Evolutionary conservation across 371 early-diverging fungal species (phyloP).

Genomic region (Actinomortierella wolfii): DNA sequence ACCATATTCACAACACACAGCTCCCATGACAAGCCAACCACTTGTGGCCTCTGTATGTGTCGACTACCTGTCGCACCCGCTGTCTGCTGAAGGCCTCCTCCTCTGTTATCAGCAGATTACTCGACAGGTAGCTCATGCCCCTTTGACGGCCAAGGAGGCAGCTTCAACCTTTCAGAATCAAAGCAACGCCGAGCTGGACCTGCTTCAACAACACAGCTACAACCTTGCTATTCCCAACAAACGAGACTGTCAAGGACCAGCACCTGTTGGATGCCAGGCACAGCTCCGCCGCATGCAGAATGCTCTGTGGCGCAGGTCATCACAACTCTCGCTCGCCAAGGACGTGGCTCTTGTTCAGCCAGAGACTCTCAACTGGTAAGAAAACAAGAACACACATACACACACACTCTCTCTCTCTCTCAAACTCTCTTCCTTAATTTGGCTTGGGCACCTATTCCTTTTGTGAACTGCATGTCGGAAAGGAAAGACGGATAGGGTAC

Average conservation of each 20-base stretch:
- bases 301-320: constrained; percentile 43
- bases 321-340: constrained; percentile 36
- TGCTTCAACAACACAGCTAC: constrained; percentile 16
- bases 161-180: constrained; percentile 37
- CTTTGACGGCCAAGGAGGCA: constrained; percentile 37
- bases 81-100: constrained; percentile 33
- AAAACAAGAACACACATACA: neutral
- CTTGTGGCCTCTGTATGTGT: constrained; percentile 42
- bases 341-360: constrained; percentile 39
- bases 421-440: neutral
- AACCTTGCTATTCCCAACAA: constrained; percentile 21
- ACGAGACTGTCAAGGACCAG: constrained; percentile 1
- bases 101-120: constrained; percentile 47
- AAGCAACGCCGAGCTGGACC: constrained; percentile 27
- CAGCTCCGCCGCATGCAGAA: constrained; percentile 44
- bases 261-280: constrained; percentile 33
- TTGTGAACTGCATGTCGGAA: too few species aligned
- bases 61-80: constrained; percentile 45
- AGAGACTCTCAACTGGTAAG: constrained; percentile 44
- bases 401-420: neutral
- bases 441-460: neutral
- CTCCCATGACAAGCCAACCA: constrained; percentile 39
- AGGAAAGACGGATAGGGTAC: too few species aligned
- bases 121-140: constrained; percentile 42
- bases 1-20: neutral